Evolutionary conservation across 768 basidiomycete genomes (phyloP).

Genomic region (Pisolithus orientalis): DNA sequence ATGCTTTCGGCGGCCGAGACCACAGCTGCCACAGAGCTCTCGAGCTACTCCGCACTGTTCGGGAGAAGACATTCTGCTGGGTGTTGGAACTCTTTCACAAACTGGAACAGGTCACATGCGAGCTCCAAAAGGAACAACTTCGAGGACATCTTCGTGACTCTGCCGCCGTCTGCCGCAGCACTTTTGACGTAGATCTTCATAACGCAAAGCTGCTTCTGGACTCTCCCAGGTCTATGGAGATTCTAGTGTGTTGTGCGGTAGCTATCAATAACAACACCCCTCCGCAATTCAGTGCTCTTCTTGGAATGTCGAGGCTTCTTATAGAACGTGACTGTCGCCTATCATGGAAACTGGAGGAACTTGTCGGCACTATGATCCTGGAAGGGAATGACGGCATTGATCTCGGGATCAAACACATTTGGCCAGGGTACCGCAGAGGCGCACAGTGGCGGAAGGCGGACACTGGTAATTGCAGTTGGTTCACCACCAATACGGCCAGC

Average conservation of each 20-base stretch:
- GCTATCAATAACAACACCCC: not conserved
- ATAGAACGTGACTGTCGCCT: not conserved
- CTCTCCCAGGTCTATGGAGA: not conserved
- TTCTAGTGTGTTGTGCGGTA: not conserved
- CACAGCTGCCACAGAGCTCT: conserved; percentile 3
- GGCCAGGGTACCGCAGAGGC: not conserved
- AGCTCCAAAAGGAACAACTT: not conserved
- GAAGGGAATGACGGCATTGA: not conserved
- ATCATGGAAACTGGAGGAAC: not conserved
- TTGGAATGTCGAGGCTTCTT: not conserved
- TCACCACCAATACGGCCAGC: not conserved
- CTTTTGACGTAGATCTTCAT: not conserved
- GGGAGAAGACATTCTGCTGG: conserved; percentile 28
- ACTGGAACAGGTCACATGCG: conserved; percentile 3
- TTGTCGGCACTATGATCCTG: not conserved
- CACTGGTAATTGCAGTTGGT: too few species aligned
- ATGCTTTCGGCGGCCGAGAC: not conserved
- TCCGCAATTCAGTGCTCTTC: not conserved
- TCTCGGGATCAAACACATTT: not conserved
- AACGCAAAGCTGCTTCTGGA: not conserved
- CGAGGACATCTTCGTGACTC: conserved; percentile 1
- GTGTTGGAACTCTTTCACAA: conserved; percentile 19
- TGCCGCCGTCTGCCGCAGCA: conserved; percentile 4
- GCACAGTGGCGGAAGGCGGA: too few species aligned
- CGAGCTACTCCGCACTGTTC: conserved; percentile 20